Conservation (phyloP, 306 rosid genomes). For the Cucumis cinereus region DNA sequence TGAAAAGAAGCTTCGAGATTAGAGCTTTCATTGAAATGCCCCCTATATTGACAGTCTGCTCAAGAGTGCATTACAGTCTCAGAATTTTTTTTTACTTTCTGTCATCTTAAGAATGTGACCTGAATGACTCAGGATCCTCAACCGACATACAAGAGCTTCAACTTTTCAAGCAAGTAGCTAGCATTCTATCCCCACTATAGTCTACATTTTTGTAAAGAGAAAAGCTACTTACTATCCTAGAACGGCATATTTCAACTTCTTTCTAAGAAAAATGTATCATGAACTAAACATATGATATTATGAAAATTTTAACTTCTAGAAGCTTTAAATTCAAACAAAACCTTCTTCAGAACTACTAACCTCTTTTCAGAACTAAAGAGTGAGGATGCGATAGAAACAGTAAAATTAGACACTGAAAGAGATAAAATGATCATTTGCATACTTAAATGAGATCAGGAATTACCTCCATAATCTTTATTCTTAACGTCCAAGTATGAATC, state of each 20-base stretch:
- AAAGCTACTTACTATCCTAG: neutral
- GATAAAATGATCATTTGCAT: neutral
- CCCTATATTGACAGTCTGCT: neutral
- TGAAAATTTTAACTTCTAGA: neutral
- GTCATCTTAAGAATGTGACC: neutral
- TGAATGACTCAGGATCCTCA: neutral
- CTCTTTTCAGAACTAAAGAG: neutral
- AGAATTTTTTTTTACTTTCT: neutral
- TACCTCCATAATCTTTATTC: conserved; percentile 96
- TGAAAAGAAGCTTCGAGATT: neutral
- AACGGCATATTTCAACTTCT: neutral
- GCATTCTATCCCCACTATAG: neutral
- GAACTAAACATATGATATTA: neutral
- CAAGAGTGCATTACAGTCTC: neutral
- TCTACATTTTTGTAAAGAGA: too few species aligned
- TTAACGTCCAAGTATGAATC: conserved; percentile 90
- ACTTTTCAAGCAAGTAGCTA: neutral
- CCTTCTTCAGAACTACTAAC: too few species aligned
- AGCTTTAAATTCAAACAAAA: neutral
- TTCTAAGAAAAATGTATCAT: neutral
- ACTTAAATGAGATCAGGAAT: neutral
- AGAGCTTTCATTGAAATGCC: neutral
- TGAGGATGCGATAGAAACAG: neutral
- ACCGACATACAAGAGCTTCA: neutral
- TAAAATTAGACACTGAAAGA: neutral